Conservation (phyloP, 1,284 basidiomycete genomes). For the Trametes polyzona region DNA sequence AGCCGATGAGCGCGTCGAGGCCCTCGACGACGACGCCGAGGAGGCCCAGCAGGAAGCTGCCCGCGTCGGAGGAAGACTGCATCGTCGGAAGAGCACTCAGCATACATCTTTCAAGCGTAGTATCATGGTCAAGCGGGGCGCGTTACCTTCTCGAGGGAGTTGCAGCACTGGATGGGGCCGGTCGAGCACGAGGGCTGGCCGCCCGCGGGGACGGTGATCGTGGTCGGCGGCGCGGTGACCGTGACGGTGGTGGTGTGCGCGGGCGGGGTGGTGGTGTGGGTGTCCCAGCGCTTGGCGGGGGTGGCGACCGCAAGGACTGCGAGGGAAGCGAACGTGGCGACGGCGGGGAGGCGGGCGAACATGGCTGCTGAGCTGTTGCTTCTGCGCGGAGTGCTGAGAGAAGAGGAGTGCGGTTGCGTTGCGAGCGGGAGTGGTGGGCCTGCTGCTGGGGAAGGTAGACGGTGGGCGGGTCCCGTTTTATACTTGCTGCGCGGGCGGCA, state of each 20-base stretch:
- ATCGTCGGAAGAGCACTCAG: not conserved
- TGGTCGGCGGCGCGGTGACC: constrained; percentile 5
- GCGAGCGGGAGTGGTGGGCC: not conserved
- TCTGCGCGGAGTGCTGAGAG: not conserved
- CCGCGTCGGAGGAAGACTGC: constrained; percentile 16
- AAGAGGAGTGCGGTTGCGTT: not conserved
- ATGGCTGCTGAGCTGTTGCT: not conserved
- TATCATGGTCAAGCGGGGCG: not conserved
- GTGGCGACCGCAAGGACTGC: constrained; percentile 31
- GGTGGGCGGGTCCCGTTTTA: not conserved
- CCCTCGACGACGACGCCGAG: constrained; percentile 31
- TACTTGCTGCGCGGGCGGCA: not conserved
- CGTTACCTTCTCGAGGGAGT: constrained; percentile 25
- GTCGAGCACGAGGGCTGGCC: constrained; percentile 29
- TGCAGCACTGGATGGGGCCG: constrained; percentile 37
- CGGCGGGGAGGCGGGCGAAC: constrained; percentile 12
- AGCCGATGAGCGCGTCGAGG: constrained; percentile 29
- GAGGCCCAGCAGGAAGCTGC: constrained; percentile 20
- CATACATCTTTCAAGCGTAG: not conserved
- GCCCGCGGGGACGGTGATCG: constrained; percentile 4
- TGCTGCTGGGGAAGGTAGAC: not conserved
- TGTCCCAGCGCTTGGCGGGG: constrained; percentile 6
- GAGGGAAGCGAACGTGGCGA: constrained; percentile 9
- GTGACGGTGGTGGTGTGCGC: constrained; percentile 1
- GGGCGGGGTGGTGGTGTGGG: not conserved